Percentiles rank a stretch among this genome's conserved stretches.
These are phyloP conservation scores for Phaeosphaeria sp. DNA, from an alignment of 2,329 filamentous ascomycete species.

Conservation along the genomic window DNA sequence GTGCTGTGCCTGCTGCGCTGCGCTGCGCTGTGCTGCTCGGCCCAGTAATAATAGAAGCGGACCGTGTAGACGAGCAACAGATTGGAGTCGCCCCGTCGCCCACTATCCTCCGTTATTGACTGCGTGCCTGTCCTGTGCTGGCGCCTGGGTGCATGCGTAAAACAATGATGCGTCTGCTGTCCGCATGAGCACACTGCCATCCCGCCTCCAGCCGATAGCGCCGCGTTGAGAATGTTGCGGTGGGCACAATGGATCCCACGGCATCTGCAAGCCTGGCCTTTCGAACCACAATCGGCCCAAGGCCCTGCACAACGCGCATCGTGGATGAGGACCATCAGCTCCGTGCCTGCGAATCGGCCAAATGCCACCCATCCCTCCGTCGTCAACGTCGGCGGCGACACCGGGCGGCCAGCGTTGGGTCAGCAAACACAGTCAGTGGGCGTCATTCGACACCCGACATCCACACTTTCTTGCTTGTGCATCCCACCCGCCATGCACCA, in stretches of 20 bases:
- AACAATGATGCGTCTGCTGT: slow-evolving; percentile 29
- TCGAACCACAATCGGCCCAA: slow-evolving; percentile 4
- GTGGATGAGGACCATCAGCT: slow-evolving; percentile 23
- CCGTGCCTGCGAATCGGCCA: slow-evolving; percentile 12
- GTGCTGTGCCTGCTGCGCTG: not conserved
- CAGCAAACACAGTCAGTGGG: slow-evolving; percentile 1
- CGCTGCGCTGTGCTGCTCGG: not conserved
- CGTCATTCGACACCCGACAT: slow-evolving; percentile 1
- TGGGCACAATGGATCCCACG: slow-evolving; percentile 19
- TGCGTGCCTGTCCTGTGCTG: slow-evolving; percentile 7
- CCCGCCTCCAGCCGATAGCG: slow-evolving; percentile 35
- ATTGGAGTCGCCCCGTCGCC: slow-evolving; percentile 15
- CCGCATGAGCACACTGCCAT: slow-evolving; percentile 23
- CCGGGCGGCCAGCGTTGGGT: not conserved
- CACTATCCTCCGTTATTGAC: not conserved
- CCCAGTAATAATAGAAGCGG: slow-evolving; percentile 25
- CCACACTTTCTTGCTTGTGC: slow-evolving; percentile 17
- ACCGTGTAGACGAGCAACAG: slow-evolving; percentile 33
- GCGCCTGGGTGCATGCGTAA: slow-evolving; percentile 14
- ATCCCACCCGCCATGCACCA: slow-evolving; percentile 11
- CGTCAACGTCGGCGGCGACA: not conserved
- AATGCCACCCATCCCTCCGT: slow-evolving; percentile 10
- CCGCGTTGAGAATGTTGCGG: slow-evolving; percentile 19
- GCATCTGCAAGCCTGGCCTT: slow-evolving; percentile 12
- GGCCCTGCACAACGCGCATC: slow-evolving; percentile 11